phyloP scores from a whole-genome alignment of 495 filamentous ascomycete species.

The Achaetomiella virescens region DNA sequence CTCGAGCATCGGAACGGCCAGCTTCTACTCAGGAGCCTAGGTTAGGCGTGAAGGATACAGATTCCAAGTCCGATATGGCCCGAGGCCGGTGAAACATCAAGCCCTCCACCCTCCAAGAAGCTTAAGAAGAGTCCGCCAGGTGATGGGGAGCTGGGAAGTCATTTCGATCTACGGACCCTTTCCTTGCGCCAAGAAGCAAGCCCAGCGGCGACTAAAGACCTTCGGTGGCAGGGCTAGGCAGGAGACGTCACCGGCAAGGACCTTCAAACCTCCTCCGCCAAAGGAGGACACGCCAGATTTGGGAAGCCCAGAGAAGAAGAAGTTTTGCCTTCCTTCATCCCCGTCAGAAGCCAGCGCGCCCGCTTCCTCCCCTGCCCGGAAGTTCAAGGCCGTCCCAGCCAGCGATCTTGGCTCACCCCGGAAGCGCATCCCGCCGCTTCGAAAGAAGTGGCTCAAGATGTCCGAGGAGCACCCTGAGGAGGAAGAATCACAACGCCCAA shows the following conservation, averaged over 20 bases:
- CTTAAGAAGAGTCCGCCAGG: neutral
- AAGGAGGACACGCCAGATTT: neutral
- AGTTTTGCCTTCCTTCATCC: neutral
- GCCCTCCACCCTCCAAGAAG: constrained; percentile 6
- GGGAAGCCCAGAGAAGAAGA: neutral
- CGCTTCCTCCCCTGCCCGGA: neutral
- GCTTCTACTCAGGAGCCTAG: neutral
- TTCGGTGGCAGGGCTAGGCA: neutral
- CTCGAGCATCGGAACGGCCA: neutral
- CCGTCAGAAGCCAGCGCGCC: neutral
- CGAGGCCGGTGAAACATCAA: neutral
- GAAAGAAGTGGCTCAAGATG: constrained; percentile 4
- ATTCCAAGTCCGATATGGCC: neutral
- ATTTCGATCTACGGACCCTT: neutral
- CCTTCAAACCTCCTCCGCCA: neutral
- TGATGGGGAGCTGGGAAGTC: neutral
- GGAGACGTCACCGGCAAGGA: neutral
- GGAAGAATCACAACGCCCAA: constrained; percentile 10
- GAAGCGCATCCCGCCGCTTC: neutral
- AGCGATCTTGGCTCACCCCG: neutral
- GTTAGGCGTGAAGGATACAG: neutral
- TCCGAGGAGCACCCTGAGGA: neutral
- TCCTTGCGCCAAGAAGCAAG: neutral
- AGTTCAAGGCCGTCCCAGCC: neutral
- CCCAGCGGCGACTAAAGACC: neutral